phyloP scores from a whole-genome alignment of 306 rosid species.

The Lathyrus oleraceus region DNA sequence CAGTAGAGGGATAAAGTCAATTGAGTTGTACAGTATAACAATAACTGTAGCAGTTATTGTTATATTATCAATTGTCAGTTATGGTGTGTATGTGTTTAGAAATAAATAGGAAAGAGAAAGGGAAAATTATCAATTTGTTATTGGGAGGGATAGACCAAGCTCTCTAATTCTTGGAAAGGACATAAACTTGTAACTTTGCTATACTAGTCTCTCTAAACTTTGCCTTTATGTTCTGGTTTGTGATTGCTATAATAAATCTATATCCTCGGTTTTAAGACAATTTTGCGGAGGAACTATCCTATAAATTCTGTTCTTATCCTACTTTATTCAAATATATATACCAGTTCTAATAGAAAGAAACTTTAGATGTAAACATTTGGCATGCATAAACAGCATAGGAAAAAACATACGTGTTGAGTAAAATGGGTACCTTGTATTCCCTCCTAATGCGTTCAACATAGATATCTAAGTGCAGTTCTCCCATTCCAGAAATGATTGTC shows the following conservation, averaged over 20 bases:
- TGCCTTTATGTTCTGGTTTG: too few relatives aligned
- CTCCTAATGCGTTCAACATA: conserved; percentile 94
- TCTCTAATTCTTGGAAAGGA: not conserved
- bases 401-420: not conserved
- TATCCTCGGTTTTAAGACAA: too few relatives aligned
- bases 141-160: not conserved
- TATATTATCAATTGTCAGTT: not conserved
- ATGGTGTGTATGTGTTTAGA: not conserved
- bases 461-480: conserved; percentile 94
- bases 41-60: not conserved
- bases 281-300: too few relatives aligned
- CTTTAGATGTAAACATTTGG: conserved; percentile 25
- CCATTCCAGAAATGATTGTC: conserved; percentile 99
- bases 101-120: not conserved
- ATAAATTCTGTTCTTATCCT: too few relatives aligned
- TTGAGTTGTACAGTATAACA: too few relatives aligned
- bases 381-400: conserved; percentile 16
- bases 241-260: too few relatives aligned
- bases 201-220: not conserved
- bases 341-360: conserved; percentile 21
- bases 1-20: not conserved
- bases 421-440: conserved; percentile 79
- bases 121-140: not conserved
- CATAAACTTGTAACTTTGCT: not conserved
- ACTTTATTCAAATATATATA: not conserved